phyloP scores from a whole-genome alignment of 2,329 filamentous ascomycete species.

The Beauveria sp. region DNA sequence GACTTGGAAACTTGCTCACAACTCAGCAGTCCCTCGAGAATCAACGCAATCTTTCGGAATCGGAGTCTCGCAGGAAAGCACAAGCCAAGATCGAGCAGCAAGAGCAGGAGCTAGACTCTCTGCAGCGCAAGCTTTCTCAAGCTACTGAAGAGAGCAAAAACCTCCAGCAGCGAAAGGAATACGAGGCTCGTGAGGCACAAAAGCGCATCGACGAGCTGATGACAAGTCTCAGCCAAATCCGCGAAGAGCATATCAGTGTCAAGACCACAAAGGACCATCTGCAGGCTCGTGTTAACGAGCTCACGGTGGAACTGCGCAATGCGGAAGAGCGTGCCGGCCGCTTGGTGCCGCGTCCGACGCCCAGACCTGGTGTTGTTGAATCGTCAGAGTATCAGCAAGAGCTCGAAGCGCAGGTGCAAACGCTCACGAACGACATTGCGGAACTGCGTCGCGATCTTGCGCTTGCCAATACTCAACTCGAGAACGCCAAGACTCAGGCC shows the following conservation, averaged over 20 bases:
- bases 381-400: constrained; percentile 40
- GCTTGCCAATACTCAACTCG: constrained; percentile 69
- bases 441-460: constrained; percentile 86
- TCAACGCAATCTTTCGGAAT: constrained; percentile 78
- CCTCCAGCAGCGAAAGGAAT: constrained; percentile 75
- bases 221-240: constrained; percentile 66
- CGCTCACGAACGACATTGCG: constrained; percentile 73
- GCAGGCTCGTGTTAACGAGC: constrained; percentile 79
- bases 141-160: constrained; percentile 83
- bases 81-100: constrained; percentile 71
- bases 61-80: constrained; percentile 72
- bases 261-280: constrained; percentile 88
- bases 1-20: constrained; percentile 73
- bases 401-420: constrained; percentile 60
- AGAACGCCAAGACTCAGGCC: constrained; percentile 70
- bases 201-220: constrained; percentile 91
- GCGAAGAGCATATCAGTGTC: constrained; percentile 77
- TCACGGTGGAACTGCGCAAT: constrained; percentile 79
- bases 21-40: constrained; percentile 86
- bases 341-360: constrained; percentile 70
- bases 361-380: constrained; percentile 44
- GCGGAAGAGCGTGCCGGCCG: constrained; percentile 82
- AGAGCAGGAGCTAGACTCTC: constrained; percentile 68
- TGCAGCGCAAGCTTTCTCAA: constrained; percentile 75
- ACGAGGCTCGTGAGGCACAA: constrained; percentile 78